A percentile compares a stretch with the other conserved stretches of the same genome.
Evolutionary conservation across 139 green algal species (phyloP).

Genomic region (Bryopsis sp.): DNA sequence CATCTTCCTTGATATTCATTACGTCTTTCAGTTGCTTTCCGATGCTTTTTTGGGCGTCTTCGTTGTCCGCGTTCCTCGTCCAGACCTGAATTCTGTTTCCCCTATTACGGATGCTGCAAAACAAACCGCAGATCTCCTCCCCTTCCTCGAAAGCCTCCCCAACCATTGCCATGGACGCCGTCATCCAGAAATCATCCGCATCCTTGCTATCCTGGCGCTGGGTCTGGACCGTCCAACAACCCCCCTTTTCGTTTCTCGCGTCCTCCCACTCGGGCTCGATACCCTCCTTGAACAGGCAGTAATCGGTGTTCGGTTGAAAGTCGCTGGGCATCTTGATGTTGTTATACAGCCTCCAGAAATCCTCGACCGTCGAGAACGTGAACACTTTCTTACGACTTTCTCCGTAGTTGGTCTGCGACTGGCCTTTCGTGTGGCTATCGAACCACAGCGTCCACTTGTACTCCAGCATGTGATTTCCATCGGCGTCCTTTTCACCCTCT

Average conservation of each 20-base stretch:
- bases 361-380: slow-evolving; percentile 94
- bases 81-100: slow-evolving; percentile 83
- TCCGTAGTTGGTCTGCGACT: slow-evolving; percentile 42
- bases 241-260: slow-evolving; percentile 69
- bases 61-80: slow-evolving; percentile 86
- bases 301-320: slow-evolving; percentile 73
- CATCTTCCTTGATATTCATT: slow-evolving; percentile 51
- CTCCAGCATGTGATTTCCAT: slow-evolving; percentile 74
- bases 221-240: slow-evolving; percentile 81
- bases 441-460: slow-evolving; percentile 93
- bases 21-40: slow-evolving; percentile 88
- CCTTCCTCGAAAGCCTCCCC: slow-evolving; percentile 96
- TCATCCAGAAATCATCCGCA: slow-evolving; percentile 91
- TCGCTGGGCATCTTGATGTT: slow-evolving; percentile 91
- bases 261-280: slow-evolving; percentile 99
- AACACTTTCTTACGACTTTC: slow-evolving; percentile 75
- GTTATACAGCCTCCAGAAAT: slow-evolving; percentile 99
- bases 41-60: slow-evolving; percentile 71
- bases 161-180: slow-evolving; percentile 87
- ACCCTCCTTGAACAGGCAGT: slow-evolving; percentile 94
- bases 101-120: slow-evolving; percentile 81
- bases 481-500: slow-evolving; percentile 10
- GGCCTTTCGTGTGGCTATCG: slow-evolving; percentile 71
- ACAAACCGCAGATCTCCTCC: slow-evolving; percentile 91
- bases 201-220: slow-evolving; percentile 40